These are phyloP conservation scores for Sphaerobolus stellatus DNA, from an alignment of 1,284 basidiomycete genomes.

Conservation along the genomic window DNA sequence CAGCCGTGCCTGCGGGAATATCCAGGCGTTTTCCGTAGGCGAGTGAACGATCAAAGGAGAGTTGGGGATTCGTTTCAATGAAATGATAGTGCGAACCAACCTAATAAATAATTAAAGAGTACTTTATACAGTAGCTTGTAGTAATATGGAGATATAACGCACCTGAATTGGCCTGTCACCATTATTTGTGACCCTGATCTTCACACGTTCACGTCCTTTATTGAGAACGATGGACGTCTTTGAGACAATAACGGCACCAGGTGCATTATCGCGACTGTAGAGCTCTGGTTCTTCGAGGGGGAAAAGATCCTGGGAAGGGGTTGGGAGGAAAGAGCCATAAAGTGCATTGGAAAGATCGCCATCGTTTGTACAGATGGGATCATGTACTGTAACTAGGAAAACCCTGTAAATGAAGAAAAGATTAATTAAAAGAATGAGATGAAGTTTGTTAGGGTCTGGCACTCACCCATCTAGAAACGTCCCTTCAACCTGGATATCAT, in stretches of 20 bases:
- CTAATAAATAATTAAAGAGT: constrained; percentile 33
- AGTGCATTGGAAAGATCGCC: constrained; percentile 82
- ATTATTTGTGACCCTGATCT: constrained; percentile 83
- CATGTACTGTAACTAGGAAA: constrained; percentile 92
- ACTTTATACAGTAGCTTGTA: background rate
- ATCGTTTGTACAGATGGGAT: constrained; percentile 84
- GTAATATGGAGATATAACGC: constrained; percentile 12
- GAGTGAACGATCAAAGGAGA: constrained; percentile 80
- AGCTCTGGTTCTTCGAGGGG: constrained; percentile 49
- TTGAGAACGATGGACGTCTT: constrained; percentile 77
- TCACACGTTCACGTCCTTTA: constrained; percentile 64
- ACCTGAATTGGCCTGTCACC: constrained; percentile 95
- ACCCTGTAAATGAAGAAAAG: constrained; percentile 49
- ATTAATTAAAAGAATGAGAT: constrained; percentile 3
- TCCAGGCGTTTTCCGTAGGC: constrained; percentile 88
- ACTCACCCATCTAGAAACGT: constrained; percentile 82
- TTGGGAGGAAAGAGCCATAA: constrained; percentile 90
- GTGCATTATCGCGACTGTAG: constrained; percentile 54
- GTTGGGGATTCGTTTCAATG: constrained; percentile 81
- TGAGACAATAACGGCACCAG: constrained; percentile 74
- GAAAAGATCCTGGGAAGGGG: constrained; percentile 70
- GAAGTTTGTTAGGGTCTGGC: background rate
- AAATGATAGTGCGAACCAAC: constrained; percentile 95
- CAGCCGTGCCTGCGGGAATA: constrained; percentile 91
- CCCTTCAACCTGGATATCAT: constrained; percentile 91